These are phyloP conservation scores for Oryza brachyantha DNA, from an alignment of 176 grass and related monocot genomes.

Conservation along the genomic window DNA sequence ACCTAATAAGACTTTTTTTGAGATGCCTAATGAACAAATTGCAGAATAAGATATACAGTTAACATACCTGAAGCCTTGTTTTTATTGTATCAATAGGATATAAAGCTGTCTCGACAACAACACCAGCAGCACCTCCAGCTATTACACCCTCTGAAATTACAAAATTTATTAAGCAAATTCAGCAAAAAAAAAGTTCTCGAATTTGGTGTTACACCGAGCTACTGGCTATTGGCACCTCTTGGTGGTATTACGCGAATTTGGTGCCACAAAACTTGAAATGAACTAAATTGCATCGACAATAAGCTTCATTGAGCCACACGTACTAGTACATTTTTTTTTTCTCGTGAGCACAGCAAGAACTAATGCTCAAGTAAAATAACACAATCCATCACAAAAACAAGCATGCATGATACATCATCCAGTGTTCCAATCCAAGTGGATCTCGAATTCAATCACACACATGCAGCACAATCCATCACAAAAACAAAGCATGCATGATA, in stretches of 20 bases:
- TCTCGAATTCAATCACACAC: background rate
- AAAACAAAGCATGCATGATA: background rate
- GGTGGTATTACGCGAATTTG: too few relatives aligned
- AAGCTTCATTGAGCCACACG: background rate
- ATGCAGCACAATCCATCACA: background rate
- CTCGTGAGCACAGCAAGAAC: background rate
- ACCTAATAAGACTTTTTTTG: background rate
- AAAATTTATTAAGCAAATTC: background rate
- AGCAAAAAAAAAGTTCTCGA: too few relatives aligned
- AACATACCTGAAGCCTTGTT: background rate
- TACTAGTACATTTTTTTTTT: background rate
- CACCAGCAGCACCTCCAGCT: background rate
- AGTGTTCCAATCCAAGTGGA: background rate
- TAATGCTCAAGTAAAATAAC: background rate
- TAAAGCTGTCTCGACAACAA: background rate
- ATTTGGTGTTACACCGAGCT: too few relatives aligned
- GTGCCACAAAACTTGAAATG: too few relatives aligned
- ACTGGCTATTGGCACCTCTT: too few relatives aligned
- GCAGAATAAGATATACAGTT: background rate
- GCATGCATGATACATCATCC: background rate
- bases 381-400: background rate
- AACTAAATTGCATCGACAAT: background rate
- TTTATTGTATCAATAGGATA: background rate
- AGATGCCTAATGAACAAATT: background rate
- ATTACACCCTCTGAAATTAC: background rate